Conservation (phyloP, 495 filamentous ascomycete genomes). For the Pyronema omphalodes region DNA sequence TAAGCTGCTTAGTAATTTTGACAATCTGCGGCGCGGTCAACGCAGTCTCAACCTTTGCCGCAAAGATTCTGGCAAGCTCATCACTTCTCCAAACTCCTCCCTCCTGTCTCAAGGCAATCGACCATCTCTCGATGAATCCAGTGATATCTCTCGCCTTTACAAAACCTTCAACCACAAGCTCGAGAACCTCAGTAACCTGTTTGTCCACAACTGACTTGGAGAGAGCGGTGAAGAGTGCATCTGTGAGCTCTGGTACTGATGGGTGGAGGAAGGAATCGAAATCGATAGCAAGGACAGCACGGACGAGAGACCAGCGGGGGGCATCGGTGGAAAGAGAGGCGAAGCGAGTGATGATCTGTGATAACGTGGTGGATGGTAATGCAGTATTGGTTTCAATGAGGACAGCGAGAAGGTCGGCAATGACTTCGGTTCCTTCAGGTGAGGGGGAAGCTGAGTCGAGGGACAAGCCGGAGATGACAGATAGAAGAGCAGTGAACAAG, state of each 20-base stretch:
- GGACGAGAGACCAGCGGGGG: constrained; percentile 13
- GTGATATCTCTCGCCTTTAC: constrained; percentile 15
- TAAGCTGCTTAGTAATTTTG: constrained; percentile 7
- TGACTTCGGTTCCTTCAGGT: not conserved
- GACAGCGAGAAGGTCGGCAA: constrained; percentile 8
- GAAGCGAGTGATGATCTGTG: constrained; percentile 9
- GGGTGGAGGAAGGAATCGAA: constrained; percentile 20
- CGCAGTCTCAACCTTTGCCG: constrained; percentile 10
- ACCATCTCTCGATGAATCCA: constrained; percentile 15
- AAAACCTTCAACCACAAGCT: constrained; percentile 16
- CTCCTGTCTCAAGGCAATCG: constrained; percentile 5
- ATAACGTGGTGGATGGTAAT: constrained; percentile 11
- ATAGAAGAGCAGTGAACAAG: constrained; percentile 10
- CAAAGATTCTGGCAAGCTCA: constrained; percentile 8
- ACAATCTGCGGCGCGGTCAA: constrained; percentile 14
- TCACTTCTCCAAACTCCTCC: constrained; percentile 17
- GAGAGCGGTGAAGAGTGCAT: constrained; percentile 8
- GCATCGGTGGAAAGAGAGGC: constrained; percentile 9
- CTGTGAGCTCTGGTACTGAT: constrained; percentile 6
- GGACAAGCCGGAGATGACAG: not conserved
- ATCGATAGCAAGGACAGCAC: constrained; percentile 12
- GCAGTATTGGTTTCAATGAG: constrained; percentile 11
- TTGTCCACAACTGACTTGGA: not conserved
- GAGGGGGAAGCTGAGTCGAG: not conserved
- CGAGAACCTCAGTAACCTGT: constrained; percentile 7